Percentiles rank a stretch among this genome's conserved stretches.
Conservation (phyloP, 257 asterid species). For the Nicotiana sylvestris region DNA sequence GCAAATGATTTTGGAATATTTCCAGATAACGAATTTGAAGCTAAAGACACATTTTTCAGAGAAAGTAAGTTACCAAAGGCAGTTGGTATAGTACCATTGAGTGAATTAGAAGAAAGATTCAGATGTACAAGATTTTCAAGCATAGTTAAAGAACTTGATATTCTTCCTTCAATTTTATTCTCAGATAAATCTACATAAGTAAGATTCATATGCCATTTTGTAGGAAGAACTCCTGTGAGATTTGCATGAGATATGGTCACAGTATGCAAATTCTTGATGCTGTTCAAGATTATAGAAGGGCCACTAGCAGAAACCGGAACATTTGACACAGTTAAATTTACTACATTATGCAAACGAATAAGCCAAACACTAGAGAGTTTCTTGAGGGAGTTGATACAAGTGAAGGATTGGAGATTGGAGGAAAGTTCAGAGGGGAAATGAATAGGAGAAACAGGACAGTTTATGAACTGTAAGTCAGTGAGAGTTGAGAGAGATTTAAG, state of each 20-base stretch:
- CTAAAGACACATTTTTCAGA: constrained; percentile 52
- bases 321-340: constrained; percentile 54
- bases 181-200: constrained; percentile 62
- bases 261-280: constrained; percentile 41
- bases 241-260: constrained; percentile 59
- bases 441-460: constrained; percentile 71
- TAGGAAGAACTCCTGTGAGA: constrained; percentile 65
- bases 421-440: constrained; percentile 66
- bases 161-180: constrained; percentile 57
- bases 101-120: constrained; percentile 71
- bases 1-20: constrained; percentile 63
- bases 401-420: constrained; percentile 54
- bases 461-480: constrained; percentile 47
- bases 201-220: constrained; percentile 64
- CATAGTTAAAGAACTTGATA: constrained; percentile 55
- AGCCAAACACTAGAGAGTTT: constrained; percentile 77
- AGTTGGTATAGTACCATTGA: constrained; percentile 60
- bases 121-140: constrained; percentile 54
- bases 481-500: constrained; percentile 78
- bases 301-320: constrained; percentile 56
- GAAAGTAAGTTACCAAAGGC: constrained; percentile 66
- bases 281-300: constrained; percentile 46
- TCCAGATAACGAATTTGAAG: constrained; percentile 63
- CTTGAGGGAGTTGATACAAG: constrained; percentile 63
- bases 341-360: constrained; percentile 42